Base-by-base conservation (phyloP, 257 asterid species). In the Anisodus tanguticus region DNA sequence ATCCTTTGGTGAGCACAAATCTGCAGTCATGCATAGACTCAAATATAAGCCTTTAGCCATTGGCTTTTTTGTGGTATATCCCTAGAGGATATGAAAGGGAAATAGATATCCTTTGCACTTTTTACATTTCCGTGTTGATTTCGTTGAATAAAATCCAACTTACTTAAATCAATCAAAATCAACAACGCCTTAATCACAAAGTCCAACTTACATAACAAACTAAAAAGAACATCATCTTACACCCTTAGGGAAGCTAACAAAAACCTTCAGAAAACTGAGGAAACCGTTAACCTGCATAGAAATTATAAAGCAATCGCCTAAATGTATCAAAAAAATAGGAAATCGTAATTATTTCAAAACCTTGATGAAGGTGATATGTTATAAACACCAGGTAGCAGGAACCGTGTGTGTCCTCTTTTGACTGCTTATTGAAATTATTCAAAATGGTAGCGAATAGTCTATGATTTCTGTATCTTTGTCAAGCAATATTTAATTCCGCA, bases 171-270 rank as follows among this genome's bases (percentile, higher is more conserved):
- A 69, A 69, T 68, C 77, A 68, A 67, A 45, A 16, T 39, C 77
- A 39, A 37, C 45, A 39, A 1, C 2, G 13, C 77, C 53, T 39
- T 39, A 39, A 69, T 69, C 77, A 69, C 77, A 39, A 69, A 39
- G 77, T 69, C 53, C 53, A 69, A 16, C 77, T 39, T 67, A 67
- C 74, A 35, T 39, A 69, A 39, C 77, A 69, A 69, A 69, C 39
- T 39, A 16, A 69, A 37, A 69, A 69, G 77, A 69, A 68, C 13
- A 69, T 35, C 15, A 69, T 69, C 53, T 8, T n/a, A 60, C 12
- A 8, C 66, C 66, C 2, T 68, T 37, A 6, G 51, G 49, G 37
- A 37, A 68, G 76, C 22, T 68, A 68, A 68, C 51, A 37, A 68
- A 67, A 68, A 37, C 22, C 51, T 68, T 37, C 53, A 16, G 53